Percentiles rank a stretch among this genome's conserved stretches.
Conservation (phyloP, 164 flowering plant species). For the Chloranthus sessilifolius region DNA sequence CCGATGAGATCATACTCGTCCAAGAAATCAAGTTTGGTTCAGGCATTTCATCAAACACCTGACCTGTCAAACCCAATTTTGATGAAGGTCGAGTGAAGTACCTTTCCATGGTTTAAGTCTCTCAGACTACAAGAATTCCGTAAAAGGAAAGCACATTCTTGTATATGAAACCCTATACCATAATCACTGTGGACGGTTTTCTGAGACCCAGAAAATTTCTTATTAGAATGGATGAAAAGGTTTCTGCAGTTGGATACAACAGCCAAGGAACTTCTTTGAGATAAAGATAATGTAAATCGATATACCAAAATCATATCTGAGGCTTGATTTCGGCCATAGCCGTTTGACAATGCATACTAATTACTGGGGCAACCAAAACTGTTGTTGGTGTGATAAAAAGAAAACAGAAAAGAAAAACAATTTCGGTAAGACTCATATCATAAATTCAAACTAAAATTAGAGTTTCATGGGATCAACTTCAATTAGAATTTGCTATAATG, state of each 20-base stretch:
- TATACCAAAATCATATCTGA: background rate
- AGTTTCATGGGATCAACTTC: too few relatives aligned
- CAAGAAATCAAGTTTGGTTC: slow-evolving; percentile 44
- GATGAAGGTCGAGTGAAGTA: slow-evolving; percentile 12
- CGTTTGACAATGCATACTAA: too few relatives aligned
- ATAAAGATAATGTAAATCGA: background rate
- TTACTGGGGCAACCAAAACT: too few relatives aligned
- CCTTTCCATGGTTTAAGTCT: slow-evolving; percentile 7
- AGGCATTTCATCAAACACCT: slow-evolving; percentile 29
- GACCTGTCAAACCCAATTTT: slow-evolving; percentile 15
- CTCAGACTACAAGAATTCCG: slow-evolving; percentile 1
- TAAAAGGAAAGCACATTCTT: slow-evolving; percentile 9
- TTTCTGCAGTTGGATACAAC: background rate
- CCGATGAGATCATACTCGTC: slow-evolving; percentile 48
- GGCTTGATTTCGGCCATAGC: background rate
- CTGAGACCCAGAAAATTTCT: background rate
- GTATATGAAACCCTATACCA: background rate
- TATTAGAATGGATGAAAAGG: slow-evolving; percentile 1
- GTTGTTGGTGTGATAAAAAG: too few relatives aligned
- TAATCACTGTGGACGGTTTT: too few relatives aligned
- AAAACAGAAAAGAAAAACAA: too few relatives aligned
- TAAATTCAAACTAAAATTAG: too few relatives aligned
- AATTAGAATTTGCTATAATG: too few relatives aligned
- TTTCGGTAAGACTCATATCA: too few relatives aligned
- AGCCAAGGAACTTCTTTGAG: background rate